Evolutionary conservation across 1,139 yeast genomes (phyloP).

Genomic region (Geotrichum australiense): DNA sequence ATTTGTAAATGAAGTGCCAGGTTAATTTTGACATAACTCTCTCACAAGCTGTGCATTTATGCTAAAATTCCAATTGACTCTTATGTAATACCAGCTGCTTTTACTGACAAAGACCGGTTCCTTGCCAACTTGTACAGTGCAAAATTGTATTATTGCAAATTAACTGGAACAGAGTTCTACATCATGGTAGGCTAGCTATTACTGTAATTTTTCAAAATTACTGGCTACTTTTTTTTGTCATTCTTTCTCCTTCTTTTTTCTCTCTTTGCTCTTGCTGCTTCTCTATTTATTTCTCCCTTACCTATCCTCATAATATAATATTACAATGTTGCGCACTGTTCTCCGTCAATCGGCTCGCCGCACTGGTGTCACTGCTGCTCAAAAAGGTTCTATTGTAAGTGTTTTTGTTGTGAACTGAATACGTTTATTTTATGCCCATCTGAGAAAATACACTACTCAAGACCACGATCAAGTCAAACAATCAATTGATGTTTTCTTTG

Average conservation of each 20-base stretch:
- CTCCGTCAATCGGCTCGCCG: constrained; percentile 38
- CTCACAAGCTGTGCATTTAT: not conserved
- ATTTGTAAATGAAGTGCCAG: too few relatives aligned
- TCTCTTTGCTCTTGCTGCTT: not conserved
- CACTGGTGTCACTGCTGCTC: constrained; percentile 34
- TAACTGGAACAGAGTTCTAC: not conserved
- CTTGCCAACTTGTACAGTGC: too few relatives aligned
- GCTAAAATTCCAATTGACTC: too few relatives aligned
- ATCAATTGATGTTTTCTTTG: not conserved
- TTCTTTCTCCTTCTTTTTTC: constrained; percentile 3
- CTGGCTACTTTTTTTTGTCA: constrained; percentile 6
- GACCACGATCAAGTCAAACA: too few relatives aligned
- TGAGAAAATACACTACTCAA: too few relatives aligned
- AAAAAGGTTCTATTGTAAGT: constrained; percentile 32
- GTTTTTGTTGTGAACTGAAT: too few relatives aligned
- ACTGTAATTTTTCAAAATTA: constrained; percentile 6
- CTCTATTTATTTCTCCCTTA: not conserved
- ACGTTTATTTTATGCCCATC: too few relatives aligned
- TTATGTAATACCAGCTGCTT: too few relatives aligned
- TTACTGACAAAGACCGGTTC: too few relatives aligned
- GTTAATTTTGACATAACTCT: not conserved
- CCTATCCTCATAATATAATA: constrained; percentile 5
- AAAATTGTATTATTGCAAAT: not conserved
- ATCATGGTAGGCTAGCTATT: not conserved
- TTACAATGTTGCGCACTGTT: constrained; percentile 38